Evolutionary conservation across 73 alveolate species (phyloP).

Genomic region (Stentor coeruleus): DNA sequence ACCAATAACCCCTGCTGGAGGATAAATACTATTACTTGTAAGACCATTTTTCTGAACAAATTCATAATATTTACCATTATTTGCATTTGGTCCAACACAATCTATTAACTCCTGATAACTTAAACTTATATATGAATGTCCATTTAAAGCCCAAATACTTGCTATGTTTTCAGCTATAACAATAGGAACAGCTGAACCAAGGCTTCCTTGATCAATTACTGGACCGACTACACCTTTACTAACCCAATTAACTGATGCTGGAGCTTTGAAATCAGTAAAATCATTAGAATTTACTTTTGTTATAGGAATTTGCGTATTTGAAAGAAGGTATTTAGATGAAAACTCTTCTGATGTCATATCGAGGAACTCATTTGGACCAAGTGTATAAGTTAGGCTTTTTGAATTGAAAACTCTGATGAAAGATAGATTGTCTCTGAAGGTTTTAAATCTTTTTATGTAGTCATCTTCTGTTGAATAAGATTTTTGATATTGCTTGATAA

Average conservation of each 20-base stretch:
- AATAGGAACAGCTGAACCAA: conserved; percentile 60
- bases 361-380: not conserved
- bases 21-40: not conserved
- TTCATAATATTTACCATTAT: too few species aligned
- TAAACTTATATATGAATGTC: not conserved
- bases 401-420: not conserved
- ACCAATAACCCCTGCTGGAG: not conserved
- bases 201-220: conserved; percentile 42
- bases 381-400: not conserved
- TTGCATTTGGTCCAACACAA: conserved; percentile 69
- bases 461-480: not conserved
- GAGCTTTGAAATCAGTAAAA: not conserved
- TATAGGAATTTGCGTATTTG: too few species aligned
- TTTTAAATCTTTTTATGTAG: not conserved
- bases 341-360: not conserved
- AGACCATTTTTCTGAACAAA: conserved; percentile 29
- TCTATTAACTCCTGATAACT: conserved; percentile 76
- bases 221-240: conserved; percentile 42
- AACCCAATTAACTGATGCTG: conserved; percentile 52
- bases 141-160: conserved; percentile 11
- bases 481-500: too few species aligned
- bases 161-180: conserved; percentile 55
- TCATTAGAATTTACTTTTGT: too few species aligned
- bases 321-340: not conserved
- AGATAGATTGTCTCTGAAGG: not conserved